Evolutionary conservation across 306 rosid genomes (phyloP), one percentile per base, ranked within the genome.

Genomic region (Quercus rubra): DNA sequence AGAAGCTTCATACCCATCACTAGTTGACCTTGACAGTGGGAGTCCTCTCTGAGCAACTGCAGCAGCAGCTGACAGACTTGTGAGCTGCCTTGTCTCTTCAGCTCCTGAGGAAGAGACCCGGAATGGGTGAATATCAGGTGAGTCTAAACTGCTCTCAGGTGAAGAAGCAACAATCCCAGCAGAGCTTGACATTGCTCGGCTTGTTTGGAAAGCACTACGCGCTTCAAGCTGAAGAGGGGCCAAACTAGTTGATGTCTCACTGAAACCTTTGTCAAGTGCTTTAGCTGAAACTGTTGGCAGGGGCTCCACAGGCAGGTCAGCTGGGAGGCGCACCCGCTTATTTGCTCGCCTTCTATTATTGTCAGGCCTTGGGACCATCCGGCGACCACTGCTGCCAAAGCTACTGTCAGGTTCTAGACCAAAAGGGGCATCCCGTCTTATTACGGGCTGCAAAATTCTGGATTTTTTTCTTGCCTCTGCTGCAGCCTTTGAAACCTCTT

Each of bases 381-480:
- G 85, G 23, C 88, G 89, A 7, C 94, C 91, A 21, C 97, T 91
- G 85, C 92, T 89, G 31, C 97, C 91, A 46, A 90, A 86, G 83
- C 90, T 82, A 30, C 82, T 83, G 76, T 83, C 94, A n/a, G 87
- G 67, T 73, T 90, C 93, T 35, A 82, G 83, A 58, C 81, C 86
- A 78, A 88, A 91, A 4, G 93, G 79, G 6, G 83, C 82, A 2
- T 85, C 85, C 9, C 87, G 89, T 78, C 96, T 90, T 59, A 78
- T 58, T 77, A 95, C 94, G 3, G 99, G 98, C 86, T 90, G 98
- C 78, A 95, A 88, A 80, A 93, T 93, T 81, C 91, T 95, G 28
- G 99, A 95, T 77, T 89, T 95, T 71, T 93, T 95, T 75, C 99
- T 90, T 49, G 99, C 99, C 83, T 95, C 98, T 59, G 99, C 99